These are phyloP conservation scores for Arthromyces matolae DNA, from an alignment of 768 basidiomycete genomes.

Conservation along the genomic window DNA sequence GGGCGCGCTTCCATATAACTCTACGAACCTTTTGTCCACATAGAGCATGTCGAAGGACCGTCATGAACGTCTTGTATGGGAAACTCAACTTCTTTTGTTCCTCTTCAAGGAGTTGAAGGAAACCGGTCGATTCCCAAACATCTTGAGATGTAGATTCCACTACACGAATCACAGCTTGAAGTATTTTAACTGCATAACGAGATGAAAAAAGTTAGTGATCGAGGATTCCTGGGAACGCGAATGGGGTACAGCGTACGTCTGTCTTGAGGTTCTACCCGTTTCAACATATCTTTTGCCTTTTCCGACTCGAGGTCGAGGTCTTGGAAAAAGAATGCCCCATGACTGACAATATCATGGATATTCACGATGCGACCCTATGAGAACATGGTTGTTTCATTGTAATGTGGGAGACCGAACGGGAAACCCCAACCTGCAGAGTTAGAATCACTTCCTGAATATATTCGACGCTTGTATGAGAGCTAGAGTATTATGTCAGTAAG, in stretches of 20 bases:
- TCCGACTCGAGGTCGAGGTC: slow-evolving; percentile 56
- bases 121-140: slow-evolving; percentile 35
- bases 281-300: slow-evolving; percentile 53
- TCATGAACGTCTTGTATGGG: slow-evolving; percentile 60
- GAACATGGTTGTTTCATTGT: too few species aligned
- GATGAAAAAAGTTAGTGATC: slow-evolving; percentile 5
- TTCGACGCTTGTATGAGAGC: slow-evolving; percentile 46
- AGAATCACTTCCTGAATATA: slow-evolving; percentile 65
- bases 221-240: too few species aligned
- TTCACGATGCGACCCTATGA: slow-evolving; percentile 65
- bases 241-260: slow-evolving; percentile 43
- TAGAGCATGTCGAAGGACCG: slow-evolving; percentile 68
- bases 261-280: slow-evolving; percentile 34
- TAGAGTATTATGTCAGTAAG: slow-evolving; percentile 17
- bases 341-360: slow-evolving; percentile 62
- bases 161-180: slow-evolving; percentile 27
- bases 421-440: slow-evolving; percentile 47
- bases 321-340: slow-evolving; percentile 77
- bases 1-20: slow-evolving; percentile 17
- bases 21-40: slow-evolving; percentile 80
- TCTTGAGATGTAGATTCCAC: slow-evolving; percentile 27
- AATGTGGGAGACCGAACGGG: background rate
- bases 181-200: slow-evolving; percentile 25
- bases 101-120: slow-evolving; percentile 40
- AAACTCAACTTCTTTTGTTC: slow-evolving; percentile 35